These are phyloP conservation scores for Vitis hybrid DNA, from an alignment of 177 flowering plant species.

Conservation along the genomic window DNA sequence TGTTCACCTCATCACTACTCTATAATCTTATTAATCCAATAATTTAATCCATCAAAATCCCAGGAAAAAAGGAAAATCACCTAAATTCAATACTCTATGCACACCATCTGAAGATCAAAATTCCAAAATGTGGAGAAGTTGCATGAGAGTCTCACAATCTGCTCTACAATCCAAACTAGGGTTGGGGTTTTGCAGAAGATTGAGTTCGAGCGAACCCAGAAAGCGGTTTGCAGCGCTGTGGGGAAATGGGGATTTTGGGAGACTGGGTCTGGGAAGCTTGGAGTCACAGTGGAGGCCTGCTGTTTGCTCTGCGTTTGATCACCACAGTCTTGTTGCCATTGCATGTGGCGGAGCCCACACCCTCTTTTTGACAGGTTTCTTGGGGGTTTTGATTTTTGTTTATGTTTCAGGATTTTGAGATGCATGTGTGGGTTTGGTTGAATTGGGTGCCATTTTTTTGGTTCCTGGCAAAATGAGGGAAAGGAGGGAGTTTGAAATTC, in stretches of 20 bases:
- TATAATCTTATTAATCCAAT: no score
- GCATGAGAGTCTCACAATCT: no score
- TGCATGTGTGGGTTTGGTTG: no score
- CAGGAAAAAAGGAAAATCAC: no score
- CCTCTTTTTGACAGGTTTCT: slow-evolving; percentile 40
- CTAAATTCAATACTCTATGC: no score
- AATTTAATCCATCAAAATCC: no score
- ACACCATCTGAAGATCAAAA: no score
- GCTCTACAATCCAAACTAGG: background rate
- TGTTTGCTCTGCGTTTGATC: slow-evolving; percentile 23
- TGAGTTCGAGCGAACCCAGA: slow-evolving; percentile 14
- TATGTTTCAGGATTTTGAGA: background rate
- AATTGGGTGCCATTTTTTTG: no score
- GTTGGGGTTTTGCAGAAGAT: slow-evolving; percentile 4
- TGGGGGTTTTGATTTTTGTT: background rate
- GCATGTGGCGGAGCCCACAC: slow-evolving; percentile 61
- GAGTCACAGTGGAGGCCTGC: slow-evolving; percentile 42
- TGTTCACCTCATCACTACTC: no score
- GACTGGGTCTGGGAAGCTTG: slow-evolving; percentile 38
- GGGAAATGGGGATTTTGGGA: slow-evolving; percentile 51
- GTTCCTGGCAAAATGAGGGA: no score
- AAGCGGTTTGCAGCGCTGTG: slow-evolving; percentile 41
- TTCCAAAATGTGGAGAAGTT: no score
- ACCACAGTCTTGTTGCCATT: slow-evolving; percentile 24
- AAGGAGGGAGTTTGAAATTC: no score